Base-by-base conservation (phyloP, 2,329 filamentous ascomycete genomes). In the Rosellinia necatrix region DNA sequence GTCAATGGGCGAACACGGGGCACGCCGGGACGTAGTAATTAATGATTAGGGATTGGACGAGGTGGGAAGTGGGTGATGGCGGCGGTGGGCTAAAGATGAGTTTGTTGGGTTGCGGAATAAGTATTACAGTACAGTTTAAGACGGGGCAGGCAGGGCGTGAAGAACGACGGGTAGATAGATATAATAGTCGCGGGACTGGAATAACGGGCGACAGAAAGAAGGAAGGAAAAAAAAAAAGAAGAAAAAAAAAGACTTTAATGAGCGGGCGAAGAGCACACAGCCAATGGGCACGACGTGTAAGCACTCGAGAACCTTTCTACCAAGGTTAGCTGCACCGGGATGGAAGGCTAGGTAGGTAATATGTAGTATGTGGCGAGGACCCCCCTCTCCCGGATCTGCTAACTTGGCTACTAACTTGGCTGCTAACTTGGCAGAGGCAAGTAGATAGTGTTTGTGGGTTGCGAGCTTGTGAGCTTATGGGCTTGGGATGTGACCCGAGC, bases 271-370 rank as follows among this genome's bases (percentile, higher is more conserved):
- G 10, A 5, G 30, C 34, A 13, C 13, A 30, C 21, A 13, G 24
- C 51, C 27, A 49, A 54, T 54, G 29, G 43, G 29, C 27, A 40
- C 13, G 19, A 19, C 9, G 29, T 30, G 10, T 37, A 56, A 19
- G 27, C 41, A 49, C 30, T 46, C 37, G 24, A 50, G 32, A 54
- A 40, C 55, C 35, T 34, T n/a, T n/a, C n/a, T n/a, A n/a, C n/a
- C n/a, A n/a, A n/a, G 38, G 22, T n/a, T 12, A 37, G 38, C 29
- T 49, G 55, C 32, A 29, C 44, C 27, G 32, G 17, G 19, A 41
- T 4, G n/a, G 25, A 48, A n/a, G n/a, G n/a, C n/a, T n/a, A n/a
- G n/a, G n/a, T n/a, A n/a, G n/a, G n/a, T n/a, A n/a, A n/a, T n/a
- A n/a, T n/a, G n/a, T n/a, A n/a, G n/a, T n/a, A n/a, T n/a, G n/a